Evolutionary conservation across 148 eudicot genomes (phyloP).

Genomic region (Tetragonia tetragonoides): DNA sequence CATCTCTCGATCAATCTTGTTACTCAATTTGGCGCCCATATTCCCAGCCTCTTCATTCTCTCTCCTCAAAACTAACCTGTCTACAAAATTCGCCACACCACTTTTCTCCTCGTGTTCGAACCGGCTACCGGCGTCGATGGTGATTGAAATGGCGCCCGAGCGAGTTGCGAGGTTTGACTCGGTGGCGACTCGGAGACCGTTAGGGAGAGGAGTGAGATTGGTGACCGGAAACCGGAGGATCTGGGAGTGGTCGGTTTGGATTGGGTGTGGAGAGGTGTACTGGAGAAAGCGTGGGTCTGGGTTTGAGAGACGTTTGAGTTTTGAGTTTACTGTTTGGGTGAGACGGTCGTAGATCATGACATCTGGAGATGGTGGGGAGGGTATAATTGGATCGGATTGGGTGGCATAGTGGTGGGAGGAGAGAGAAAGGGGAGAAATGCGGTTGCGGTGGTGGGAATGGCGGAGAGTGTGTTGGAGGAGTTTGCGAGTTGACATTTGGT

Average conservation of each 20-base stretch:
- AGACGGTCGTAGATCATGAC: slow-evolving; percentile 45
- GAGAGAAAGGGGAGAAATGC: slow-evolving; percentile 4
- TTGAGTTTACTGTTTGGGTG: slow-evolving; percentile 37
- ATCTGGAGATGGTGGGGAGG: slow-evolving; percentile 32
- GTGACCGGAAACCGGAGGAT: slow-evolving; percentile 54
- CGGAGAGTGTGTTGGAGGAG: slow-evolving; percentile 30
- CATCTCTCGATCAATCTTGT: slow-evolving; percentile 38
- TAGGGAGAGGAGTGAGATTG: slow-evolving; percentile 54
- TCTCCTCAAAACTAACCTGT: slow-evolving; percentile 42
- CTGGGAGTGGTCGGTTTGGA: slow-evolving; percentile 35
- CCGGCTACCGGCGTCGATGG: slow-evolving; percentile 54
- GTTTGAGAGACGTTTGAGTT: slow-evolving; percentile 31
- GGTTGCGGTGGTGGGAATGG: slow-evolving; percentile 15
- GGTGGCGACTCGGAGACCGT: slow-evolving; percentile 74
- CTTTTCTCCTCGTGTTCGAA: slow-evolving; percentile 51
- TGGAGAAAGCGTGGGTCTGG: slow-evolving; percentile 44
- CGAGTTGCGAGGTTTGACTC: slow-evolving; percentile 49
- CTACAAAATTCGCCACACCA: slow-evolving; percentile 49
- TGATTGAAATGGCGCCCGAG: slow-evolving; percentile 43
- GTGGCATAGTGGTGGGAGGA: slow-evolving; percentile 23
- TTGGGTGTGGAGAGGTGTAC: slow-evolving; percentile 38
- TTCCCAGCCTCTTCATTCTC: slow-evolving; percentile 43
- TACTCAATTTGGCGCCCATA: slow-evolving; percentile 46
- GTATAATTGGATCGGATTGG: slow-evolving; percentile 19
- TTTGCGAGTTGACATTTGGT: slow-evolving; percentile 33